A percentile compares a stretch with the other conserved stretches of the same genome.
These are phyloP conservation scores for Metschnikowia gruessii DNA, from an alignment of 805 yeast genomes.

Conservation along the genomic window DNA sequence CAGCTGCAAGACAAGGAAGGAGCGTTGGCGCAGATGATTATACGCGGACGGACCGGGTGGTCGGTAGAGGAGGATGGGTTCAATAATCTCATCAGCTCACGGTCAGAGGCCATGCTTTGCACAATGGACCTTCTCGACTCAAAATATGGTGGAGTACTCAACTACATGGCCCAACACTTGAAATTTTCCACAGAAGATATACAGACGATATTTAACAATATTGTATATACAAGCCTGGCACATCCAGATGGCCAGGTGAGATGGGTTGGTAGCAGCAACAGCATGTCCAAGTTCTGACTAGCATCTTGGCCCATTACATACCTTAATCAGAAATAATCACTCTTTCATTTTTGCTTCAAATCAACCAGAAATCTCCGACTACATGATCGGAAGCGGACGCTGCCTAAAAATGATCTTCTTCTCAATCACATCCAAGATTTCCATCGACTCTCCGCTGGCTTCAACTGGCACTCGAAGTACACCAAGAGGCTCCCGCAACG, in stretches of 20 bases:
- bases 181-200: slow-evolving; percentile 48
- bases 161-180: slow-evolving; percentile 45
- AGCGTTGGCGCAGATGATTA: slow-evolving; percentile 24
- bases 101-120: slow-evolving; percentile 67
- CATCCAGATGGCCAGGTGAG: slow-evolving; percentile 4
- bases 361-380: neutral
- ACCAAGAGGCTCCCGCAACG: slow-evolving; percentile 64
- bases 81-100: slow-evolving; percentile 56
- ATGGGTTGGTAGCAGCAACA: neutral
- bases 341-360: too few species aligned
- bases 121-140: slow-evolving; percentile 52
- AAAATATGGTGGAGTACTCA: slow-evolving; percentile 53
- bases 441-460: slow-evolving; percentile 31
- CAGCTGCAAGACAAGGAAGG: slow-evolving; percentile 23
- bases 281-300: slow-evolving; percentile 2
- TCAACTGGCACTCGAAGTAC: slow-evolving; percentile 47
- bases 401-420: slow-evolving; percentile 60
- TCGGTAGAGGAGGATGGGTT: slow-evolving; percentile 50
- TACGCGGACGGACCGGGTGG: slow-evolving; percentile 43
- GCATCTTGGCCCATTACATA: neutral
- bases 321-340: neutral
- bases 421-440: slow-evolving; percentile 56
- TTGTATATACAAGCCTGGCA: slow-evolving; percentile 10
- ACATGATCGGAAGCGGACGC: slow-evolving; percentile 79
- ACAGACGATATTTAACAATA: slow-evolving; percentile 18